Conservation (phyloP, 2,329 filamentous ascomycete genomes). For the Cladobotryum mycophilum region DNA sequence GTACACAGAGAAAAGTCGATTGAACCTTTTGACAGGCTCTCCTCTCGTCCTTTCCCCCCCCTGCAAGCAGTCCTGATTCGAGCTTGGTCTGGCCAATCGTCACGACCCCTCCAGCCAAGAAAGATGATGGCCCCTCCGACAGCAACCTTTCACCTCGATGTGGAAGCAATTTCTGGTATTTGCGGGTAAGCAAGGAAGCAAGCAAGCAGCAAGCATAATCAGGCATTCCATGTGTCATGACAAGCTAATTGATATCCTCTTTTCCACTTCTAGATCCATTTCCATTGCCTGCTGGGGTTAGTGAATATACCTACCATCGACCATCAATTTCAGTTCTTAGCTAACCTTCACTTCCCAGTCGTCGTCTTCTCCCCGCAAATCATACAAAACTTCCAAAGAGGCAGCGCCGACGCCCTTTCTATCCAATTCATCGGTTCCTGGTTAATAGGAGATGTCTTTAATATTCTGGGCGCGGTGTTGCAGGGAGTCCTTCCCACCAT, state of each 20-base stretch:
- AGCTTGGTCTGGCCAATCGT: no score
- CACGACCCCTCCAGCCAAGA: not conserved
- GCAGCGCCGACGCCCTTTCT: slow-evolving; percentile 80
- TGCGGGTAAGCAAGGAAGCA: slow-evolving; percentile 62
- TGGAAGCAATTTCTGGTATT: slow-evolving; percentile 88
- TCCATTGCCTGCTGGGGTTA: slow-evolving; percentile 85
- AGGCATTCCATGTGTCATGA: no score
- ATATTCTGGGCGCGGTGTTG: slow-evolving; percentile 85
- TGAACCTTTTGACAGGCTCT: not conserved
- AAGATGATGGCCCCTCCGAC: slow-evolving; percentile 48
- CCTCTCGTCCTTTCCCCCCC: not conserved
- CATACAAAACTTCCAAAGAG: slow-evolving; percentile 83
- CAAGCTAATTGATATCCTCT: no score
- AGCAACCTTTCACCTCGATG: slow-evolving; percentile 63
- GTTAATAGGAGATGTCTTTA: slow-evolving; percentile 92
- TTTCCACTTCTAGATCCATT: slow-evolving; percentile 58
- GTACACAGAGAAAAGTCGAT: no score
- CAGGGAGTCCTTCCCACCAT: slow-evolving; percentile 93
- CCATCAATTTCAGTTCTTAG: no score
- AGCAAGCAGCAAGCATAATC: no score
- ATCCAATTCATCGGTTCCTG: slow-evolving; percentile 90
- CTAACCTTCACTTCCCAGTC: slow-evolving; percentile 41
- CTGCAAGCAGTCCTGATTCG: no score
- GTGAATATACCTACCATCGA: slow-evolving; percentile 16
- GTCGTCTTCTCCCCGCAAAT: slow-evolving; percentile 98